These are phyloP conservation scores for Monilinia fructicola DNA, from an alignment of 2,329 filamentous ascomycete species.

Conservation along the genomic window DNA sequence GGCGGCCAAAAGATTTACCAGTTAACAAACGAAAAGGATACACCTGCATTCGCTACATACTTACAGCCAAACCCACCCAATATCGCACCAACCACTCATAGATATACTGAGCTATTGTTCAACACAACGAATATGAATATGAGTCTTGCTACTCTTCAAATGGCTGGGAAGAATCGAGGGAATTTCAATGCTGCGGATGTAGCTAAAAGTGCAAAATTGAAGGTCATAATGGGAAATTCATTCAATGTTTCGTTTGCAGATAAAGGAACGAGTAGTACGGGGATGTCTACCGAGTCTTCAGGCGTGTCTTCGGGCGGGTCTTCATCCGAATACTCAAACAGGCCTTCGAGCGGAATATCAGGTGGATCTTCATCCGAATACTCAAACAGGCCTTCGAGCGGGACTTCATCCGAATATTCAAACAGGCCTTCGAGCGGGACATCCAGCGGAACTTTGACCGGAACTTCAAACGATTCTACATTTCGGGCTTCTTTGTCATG, in stretches of 20 bases:
- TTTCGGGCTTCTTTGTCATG: too few species aligned
- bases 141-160: constrained; percentile 13
- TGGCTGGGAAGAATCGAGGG: neutral
- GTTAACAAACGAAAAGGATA: constrained; percentile 31
- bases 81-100: constrained; percentile 32
- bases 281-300: neutral
- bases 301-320: neutral
- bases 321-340: too few species aligned
- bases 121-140: constrained; percentile 31
- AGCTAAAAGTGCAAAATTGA: constrained; percentile 12
- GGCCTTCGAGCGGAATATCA: too few species aligned
- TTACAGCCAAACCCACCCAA: constrained; percentile 34
- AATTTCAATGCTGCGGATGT: constrained; percentile 21
- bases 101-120: constrained; percentile 36
- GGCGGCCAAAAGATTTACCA: constrained; percentile 31
- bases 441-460: too few species aligned
- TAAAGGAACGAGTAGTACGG: neutral
- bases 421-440: too few species aligned
- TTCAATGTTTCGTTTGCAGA: constrained; percentile 26
- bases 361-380: too few species aligned
- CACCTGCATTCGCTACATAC: constrained; percentile 33
- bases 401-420: too few species aligned
- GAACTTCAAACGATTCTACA: too few species aligned
- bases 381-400: too few species aligned
- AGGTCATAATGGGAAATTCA: constrained; percentile 25